Percentiles rank a stretch among this genome's conserved stretches.
phyloP scores from a whole-genome alignment of 2,329 filamentous ascomycete genomes.

The Exophiala dermatitidis region DNA sequence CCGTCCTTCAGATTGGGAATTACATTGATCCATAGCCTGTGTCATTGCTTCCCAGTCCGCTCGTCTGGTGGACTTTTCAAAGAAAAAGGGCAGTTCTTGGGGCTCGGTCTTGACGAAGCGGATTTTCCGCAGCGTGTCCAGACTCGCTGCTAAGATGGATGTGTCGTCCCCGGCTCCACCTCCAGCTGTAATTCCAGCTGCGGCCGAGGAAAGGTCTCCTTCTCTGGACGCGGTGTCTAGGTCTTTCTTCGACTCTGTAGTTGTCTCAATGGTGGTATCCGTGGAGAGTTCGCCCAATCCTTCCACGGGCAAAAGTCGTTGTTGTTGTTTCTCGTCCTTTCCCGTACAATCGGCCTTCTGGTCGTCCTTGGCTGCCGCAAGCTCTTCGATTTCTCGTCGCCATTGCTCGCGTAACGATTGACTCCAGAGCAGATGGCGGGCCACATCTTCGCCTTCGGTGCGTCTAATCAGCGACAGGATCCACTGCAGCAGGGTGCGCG shows the following conservation, averaged over 20 bases:
- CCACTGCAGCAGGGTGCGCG: constrained; percentile 35
- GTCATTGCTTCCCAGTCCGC: neutral
- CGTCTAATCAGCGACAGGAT: constrained; percentile 39
- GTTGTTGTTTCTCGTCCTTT: too few relatives aligned
- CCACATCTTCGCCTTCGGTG: constrained; percentile 40
- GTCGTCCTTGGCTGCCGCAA: neutral
- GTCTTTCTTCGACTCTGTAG: too few relatives aligned
- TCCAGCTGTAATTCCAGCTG: too few relatives aligned
- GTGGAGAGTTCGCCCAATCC: too few relatives aligned
- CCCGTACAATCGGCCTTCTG: too few relatives aligned
- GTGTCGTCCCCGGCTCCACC: too few relatives aligned
- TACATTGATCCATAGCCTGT: neutral
- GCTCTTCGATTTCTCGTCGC: constrained; percentile 2
- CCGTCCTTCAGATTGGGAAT: too few relatives aligned
- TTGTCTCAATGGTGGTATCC: too few relatives aligned
- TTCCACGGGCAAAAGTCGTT: too few relatives aligned
- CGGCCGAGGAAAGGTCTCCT: too few relatives aligned
- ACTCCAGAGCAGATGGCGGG: constrained; percentile 25
- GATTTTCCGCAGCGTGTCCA: constrained; percentile 3
- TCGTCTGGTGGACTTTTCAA: constrained; percentile 1
- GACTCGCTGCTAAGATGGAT: neutral
- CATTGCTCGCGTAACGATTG: constrained; percentile 8
- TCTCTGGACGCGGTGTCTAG: too few relatives aligned
- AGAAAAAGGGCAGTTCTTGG: neutral
- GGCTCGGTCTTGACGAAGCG: constrained; percentile 1